Base-by-base conservation (phyloP, 805 yeast species). In the Monosporozyma unispora region DNA sequence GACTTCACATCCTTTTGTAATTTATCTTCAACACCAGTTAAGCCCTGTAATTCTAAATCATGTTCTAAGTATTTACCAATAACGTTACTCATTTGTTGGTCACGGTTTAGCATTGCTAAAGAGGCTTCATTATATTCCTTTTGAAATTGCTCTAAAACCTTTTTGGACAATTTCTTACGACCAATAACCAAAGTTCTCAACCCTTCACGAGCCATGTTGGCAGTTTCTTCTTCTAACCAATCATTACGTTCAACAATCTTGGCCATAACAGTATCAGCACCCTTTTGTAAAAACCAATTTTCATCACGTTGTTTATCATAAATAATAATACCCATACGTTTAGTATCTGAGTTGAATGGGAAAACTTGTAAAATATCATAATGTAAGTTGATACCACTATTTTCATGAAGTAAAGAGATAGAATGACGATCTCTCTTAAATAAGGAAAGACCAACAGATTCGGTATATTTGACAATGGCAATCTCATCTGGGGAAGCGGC, bases 401-500 rank as follows among this genome's bases (percentile, higher is more conserved):
- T 72, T 31, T 76, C 72, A 61, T 89, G 96, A 31, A 79, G 61
- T 45, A 93, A 67, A 0, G 87, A 74, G 56, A 93, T 76, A 6
- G 82, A 78, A 49, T 77, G 76, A 50, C 99, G 78, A 64, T 93
- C 99, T 59, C 99, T 79, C 59, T 79, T 82, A 52, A 80, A 75
- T 43, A 93, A 73, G 7, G 89, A 78, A 33, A 93, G 71, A 0
- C 99, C 99, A 28, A 90, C 91, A 2, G 72, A 64, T 54, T 88
- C 95, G 0, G 96, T 87, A 70, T 88, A 93, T 60, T 84, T 84
- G 18, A 93, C 98, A 54, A 93, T 93, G 27, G 99, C 99, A 57
- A 93, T 82, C 64, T 93, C 99, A 71, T 93, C 99, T 0, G 99
- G 99, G 0, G 97, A 90, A 0, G 98, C 97, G 0, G 99, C 99